Evolutionary conservation across 148 eudicot species (phyloP).

Genomic region (Camellia japonica): DNA sequence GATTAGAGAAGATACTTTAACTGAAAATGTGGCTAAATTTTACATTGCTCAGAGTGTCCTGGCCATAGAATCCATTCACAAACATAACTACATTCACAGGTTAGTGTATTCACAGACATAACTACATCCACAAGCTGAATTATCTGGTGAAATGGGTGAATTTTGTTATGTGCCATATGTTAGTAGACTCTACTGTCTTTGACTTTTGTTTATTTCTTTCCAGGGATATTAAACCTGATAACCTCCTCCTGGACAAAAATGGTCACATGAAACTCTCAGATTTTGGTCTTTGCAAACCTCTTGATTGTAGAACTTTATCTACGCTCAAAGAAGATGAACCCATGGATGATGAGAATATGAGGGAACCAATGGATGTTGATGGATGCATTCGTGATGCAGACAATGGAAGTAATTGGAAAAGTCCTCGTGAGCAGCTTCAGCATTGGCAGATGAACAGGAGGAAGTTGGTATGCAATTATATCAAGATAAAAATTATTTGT

Average conservation of each 20-base stretch:
- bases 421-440: conserved; percentile 94
- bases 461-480: conserved; percentile 56
- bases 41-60: conserved; percentile 90
- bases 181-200: conserved; percentile 9
- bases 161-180: background rate
- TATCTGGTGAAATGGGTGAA: background rate
- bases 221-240: conserved; percentile 97
- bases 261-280: conserved; percentile 99
- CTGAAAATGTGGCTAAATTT: conserved; percentile 86
- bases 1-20: conserved; percentile 89
- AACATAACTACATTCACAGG: conserved; percentile 94
- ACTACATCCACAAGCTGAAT: conserved; percentile 41
- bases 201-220: conserved; percentile 17
- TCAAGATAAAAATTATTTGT: background rate
- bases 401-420: conserved; percentile 72
- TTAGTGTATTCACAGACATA: conserved; percentile 72
- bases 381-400: conserved; percentile 67
- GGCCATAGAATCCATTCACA: conserved; percentile 97
- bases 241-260: conserved; percentile 88
- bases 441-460: conserved; percentile 99
- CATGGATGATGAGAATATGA: conserved; percentile 58
- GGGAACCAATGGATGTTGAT: conserved; percentile 90
- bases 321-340: conserved; percentile 84
- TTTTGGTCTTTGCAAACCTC: conserved; percentile 97
- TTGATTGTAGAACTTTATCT: conserved; percentile 88